These are phyloP conservation scores for Ophiobolus disseminans DNA, from an alignment of 2,329 filamentous ascomycete genomes.

Conservation along the genomic window DNA sequence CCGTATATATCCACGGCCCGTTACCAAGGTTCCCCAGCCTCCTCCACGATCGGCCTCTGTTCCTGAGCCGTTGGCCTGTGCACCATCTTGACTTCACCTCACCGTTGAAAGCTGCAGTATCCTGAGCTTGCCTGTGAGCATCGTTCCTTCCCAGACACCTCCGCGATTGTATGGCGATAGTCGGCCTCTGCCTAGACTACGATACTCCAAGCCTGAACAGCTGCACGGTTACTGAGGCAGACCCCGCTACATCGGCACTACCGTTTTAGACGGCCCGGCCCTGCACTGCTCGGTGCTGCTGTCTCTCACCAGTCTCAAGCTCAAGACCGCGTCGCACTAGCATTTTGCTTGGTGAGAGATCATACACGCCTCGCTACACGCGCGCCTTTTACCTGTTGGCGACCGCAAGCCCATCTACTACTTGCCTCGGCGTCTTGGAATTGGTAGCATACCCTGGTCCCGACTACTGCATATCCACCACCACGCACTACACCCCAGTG, in stretches of 20 bases:
- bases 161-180: no score
- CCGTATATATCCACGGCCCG: constrained; percentile 1
- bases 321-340: constrained; percentile 18
- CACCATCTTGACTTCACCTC: constrained; percentile 23
- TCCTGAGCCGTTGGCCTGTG: constrained; percentile 23
- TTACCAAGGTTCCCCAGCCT: constrained; percentile 32
- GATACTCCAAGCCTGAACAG: no score
- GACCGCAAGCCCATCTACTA: no score
- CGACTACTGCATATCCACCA: not conserved
- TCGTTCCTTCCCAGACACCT: no score
- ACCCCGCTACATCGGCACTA: constrained; percentile 36
- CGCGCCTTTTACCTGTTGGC: constrained; percentile 14
- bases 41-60: constrained; percentile 25
- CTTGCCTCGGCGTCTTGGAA: not conserved
- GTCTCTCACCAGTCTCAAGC: constrained; percentile 25
- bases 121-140: constrained; percentile 6
- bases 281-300: no score
- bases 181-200: no score
- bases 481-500: not conserved
- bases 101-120: constrained; percentile 14
- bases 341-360: constrained; percentile 16
- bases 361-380: constrained; percentile 7
- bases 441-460: not conserved
- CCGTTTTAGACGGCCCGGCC: constrained; percentile 29
- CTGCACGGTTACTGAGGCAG: constrained; percentile 1